Evolutionary conservation across 306 rosid species (phyloP), one percentile per base, ranked within the genome.

Genomic region (Cercis canadensis): DNA sequence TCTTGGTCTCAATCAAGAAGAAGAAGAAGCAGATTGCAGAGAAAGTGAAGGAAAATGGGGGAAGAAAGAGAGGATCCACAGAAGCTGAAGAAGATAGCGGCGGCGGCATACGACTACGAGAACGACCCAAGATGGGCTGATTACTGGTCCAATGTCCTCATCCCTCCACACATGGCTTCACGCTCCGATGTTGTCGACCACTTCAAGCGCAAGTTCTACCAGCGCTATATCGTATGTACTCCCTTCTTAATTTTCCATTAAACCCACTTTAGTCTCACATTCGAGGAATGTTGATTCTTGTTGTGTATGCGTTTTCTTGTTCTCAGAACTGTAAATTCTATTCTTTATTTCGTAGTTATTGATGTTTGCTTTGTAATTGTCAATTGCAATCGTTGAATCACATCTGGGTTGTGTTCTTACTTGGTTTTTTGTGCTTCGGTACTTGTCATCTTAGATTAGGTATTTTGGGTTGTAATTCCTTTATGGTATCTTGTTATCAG

Each of bases 161-260:
- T 95, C 65, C 99, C 99, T 78, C 93, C 96, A 9, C 76, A 81
- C 53, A 76, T 87, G 88, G 62, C 96, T 37, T 83, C 96, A 4
- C 87, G 90, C 57, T 18, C 74, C 60, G 99, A 89, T 47, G 96
- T 95, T 36, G 72, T 89, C 36, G 69, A 72, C 4, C 97, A 95
- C 82, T 95, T 64, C 89, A 91, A 91, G 78, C 96, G 85, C 84
- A 95, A 95, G 85, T 95, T 95, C 84, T 95, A 89, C 73, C 89
- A 91, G 78, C 96, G 96, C 65, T 83, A 41, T 80, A 82, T 89
- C 77, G 96, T 88, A 37, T 67, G 90, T 63, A 15, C 65, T 64
- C 68, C 45, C 69, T 5, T 19, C 31, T 19, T 45, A 24, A 24
- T 24, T 24, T 1, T 24, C 3, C 29, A 24, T 24, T 24, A 24